phyloP scores from a whole-genome alignment of 257 asterid species.

The Fraxinus quadrangulata region DNA sequence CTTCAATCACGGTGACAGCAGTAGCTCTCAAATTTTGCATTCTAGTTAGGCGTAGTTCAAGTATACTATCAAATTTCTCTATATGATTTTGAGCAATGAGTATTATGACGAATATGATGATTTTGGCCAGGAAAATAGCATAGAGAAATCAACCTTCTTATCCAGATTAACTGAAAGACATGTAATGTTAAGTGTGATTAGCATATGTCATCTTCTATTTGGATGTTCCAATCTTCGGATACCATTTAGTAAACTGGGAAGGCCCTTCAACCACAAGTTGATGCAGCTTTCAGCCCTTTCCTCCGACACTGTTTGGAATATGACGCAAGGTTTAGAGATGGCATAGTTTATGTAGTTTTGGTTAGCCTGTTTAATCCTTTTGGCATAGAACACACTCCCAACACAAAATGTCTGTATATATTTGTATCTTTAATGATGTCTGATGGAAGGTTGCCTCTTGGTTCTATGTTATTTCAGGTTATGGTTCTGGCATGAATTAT shows the following conservation, averaged over 20 bases:
- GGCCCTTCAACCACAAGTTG: background rate
- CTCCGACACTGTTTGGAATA: background rate
- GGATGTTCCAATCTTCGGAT: background rate
- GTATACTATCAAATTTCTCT: background rate
- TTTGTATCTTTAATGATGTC: slow-evolving; percentile 12
- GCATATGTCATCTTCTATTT: background rate
- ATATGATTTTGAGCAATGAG: background rate
- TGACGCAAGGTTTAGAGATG: background rate
- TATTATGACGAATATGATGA: background rate
- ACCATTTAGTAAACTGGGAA: background rate
- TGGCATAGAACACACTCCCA: background rate
- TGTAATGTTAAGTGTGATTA: background rate
- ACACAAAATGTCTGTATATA: background rate
- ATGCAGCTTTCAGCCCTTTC: background rate
- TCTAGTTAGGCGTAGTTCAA: background rate
- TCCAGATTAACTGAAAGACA: background rate
- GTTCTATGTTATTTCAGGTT: slow-evolving; percentile 43
- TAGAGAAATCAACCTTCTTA: background rate
- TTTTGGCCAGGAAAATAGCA: background rate
- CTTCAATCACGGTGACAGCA: background rate
- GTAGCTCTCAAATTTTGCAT: background rate
- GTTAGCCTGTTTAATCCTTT: background rate
- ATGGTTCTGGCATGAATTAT: slow-evolving; percentile 59
- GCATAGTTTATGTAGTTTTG: background rate
- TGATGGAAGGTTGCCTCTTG: slow-evolving; percentile 26